Conservation (phyloP, 2,329 filamentous ascomycete species). For the Bertia moriformis region DNA sequence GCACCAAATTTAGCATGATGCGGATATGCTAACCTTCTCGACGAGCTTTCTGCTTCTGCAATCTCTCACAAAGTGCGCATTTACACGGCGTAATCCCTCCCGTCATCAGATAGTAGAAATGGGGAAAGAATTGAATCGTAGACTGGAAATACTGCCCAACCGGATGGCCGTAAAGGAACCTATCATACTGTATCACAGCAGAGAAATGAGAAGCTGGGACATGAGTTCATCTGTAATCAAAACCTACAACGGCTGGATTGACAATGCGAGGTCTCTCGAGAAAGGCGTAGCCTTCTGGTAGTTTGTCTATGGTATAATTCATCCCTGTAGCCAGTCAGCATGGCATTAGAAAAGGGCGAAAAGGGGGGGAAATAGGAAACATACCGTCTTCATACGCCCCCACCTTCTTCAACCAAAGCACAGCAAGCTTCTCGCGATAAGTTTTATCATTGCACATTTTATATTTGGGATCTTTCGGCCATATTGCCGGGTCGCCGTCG, state of each 20-base stretch:
- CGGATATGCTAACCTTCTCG: too few species aligned
- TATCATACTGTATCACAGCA: slow-evolving; percentile 24
- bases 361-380: too few species aligned
- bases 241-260: slow-evolving; percentile 16
- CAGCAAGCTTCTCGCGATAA: slow-evolving; percentile 30
- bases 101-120: slow-evolving; percentile 40
- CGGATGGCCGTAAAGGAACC: slow-evolving; percentile 42
- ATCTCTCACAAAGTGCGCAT: slow-evolving; percentile 20
- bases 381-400: slow-evolving; percentile 19
- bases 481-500: slow-evolving; percentile 18
- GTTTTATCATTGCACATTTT: slow-evolving; percentile 19
- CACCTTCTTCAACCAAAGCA: slow-evolving; percentile 27
- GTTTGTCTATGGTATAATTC: slow-evolving; percentile 30
- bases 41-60: background rate
- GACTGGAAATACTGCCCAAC: slow-evolving; percentile 33
- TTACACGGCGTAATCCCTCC: slow-evolving; percentile 24
- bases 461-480: slow-evolving; percentile 19
- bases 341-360: too few species aligned
- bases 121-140: slow-evolving; percentile 33
- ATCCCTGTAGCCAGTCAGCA: slow-evolving; percentile 14
- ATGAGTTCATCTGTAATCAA: background rate
- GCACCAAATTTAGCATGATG: too few species aligned
- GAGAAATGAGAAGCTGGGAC: slow-evolving; percentile 2
- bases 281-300: slow-evolving; percentile 37
- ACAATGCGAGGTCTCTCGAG: slow-evolving; percentile 29